phyloP scores from a whole-genome alignment of 2,329 filamentous ascomycete species.

The Aureobasidium sp. region DNA sequence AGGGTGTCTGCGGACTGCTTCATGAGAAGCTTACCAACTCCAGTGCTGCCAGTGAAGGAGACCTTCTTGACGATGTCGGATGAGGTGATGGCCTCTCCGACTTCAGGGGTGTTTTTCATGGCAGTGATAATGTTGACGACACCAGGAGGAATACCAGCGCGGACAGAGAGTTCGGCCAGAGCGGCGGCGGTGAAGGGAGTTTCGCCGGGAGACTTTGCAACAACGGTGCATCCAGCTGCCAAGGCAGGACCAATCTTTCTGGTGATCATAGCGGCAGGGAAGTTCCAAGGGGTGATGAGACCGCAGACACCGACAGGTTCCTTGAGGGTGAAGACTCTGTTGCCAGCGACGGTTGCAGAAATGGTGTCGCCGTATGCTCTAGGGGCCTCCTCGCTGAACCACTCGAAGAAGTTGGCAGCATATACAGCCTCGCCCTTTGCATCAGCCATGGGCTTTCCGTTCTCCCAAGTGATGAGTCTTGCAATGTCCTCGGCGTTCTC shows the following conservation, averaged over 20 bases:
- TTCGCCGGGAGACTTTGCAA: conserved; percentile 84
- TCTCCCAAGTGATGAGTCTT: conserved; percentile 80
- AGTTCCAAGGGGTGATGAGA: conserved; percentile 60
- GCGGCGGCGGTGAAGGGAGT: conserved; percentile 88
- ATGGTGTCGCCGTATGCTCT: conserved; percentile 68
- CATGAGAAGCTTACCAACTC: conserved; percentile 71
- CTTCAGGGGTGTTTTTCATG: conserved; percentile 65
- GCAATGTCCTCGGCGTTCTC: conserved; percentile 75
- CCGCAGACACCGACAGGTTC: conserved; percentile 80
- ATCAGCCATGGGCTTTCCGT: conserved; percentile 74
- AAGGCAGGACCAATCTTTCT: conserved; percentile 56
- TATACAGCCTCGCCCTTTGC: conserved; percentile 65
- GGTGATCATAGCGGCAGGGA: conserved; percentile 28
- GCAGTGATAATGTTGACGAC: conserved; percentile 86
- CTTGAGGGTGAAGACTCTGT: conserved; percentile 69
- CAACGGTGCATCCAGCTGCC: conserved; percentile 91
- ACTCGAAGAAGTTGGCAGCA: conserved; percentile 68
- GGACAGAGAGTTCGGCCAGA: conserved; percentile 73
- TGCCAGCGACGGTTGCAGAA: conserved; percentile 58
- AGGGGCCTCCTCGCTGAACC: conserved; percentile 74
- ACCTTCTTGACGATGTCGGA: conserved; percentile 75
- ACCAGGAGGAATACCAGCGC: conserved; percentile 82
- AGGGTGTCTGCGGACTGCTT: conserved; percentile 74
- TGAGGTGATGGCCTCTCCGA: conserved; percentile 70
- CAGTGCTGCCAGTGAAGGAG: conserved; percentile 77